Evolutionary conservation across 2,329 filamentous ascomycete species (phyloP).

Genomic region (Teratosphaeria viscida): DNA sequence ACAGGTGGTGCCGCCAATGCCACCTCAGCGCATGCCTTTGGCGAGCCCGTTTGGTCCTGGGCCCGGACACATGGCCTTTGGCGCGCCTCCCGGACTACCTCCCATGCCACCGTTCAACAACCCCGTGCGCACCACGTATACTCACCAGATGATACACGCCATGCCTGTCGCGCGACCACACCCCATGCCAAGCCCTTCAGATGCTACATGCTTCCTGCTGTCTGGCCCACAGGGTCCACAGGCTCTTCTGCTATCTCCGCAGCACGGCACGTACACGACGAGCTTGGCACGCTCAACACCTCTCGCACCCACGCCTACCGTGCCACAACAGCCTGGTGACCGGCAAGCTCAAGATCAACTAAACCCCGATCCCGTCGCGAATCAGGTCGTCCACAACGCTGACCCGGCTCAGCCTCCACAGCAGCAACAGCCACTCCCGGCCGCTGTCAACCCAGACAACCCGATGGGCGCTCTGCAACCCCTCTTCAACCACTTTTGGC

Average conservation of each 20-base stretch:
- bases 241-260: slow-evolving; percentile 33
- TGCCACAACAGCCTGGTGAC: not conserved
- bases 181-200: slow-evolving; percentile 9
- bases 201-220: slow-evolving; percentile 31
- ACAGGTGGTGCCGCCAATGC: not conserved
- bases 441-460: slow-evolving; percentile 2
- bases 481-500: slow-evolving; percentile 40
- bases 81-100: not conserved
- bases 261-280: slow-evolving; percentile 19
- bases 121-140: not conserved
- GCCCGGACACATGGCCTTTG: not conserved
- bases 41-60: not conserved
- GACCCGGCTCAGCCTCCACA: not conserved
- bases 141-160: not conserved
- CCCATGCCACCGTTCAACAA: slow-evolving; percentile 2
- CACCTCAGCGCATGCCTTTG: not conserved
- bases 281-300: not conserved
- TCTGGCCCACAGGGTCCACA: slow-evolving; percentile 36
- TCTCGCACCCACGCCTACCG: not conserved
- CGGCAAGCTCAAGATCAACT: not conserved
- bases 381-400: not conserved
- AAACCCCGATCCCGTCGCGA: not conserved
- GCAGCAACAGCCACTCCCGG: slow-evolving; percentile 5
- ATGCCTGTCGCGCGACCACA: slow-evolving; percentile 6
- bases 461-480: slow-evolving; percentile 16